Percentiles rank a stretch among this genome's conserved stretches.
phyloP scores from a whole-genome alignment of 2,329 filamentous ascomycete species.

The Rugonectria rugulosa region DNA sequence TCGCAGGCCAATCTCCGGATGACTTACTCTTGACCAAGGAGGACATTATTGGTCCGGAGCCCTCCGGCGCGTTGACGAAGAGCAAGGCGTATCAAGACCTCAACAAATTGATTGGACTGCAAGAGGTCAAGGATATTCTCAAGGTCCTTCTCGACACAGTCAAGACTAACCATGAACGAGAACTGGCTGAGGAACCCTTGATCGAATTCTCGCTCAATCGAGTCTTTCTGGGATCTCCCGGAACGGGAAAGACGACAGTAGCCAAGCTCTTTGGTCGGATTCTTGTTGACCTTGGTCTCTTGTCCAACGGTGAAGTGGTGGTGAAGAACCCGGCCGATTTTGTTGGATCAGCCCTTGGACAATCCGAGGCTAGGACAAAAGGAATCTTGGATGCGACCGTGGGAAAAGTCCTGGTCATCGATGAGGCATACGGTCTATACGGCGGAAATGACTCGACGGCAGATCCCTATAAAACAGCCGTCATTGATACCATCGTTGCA shows the following conservation, averaged over 20 bases:
- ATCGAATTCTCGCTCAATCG: constrained; percentile 71
- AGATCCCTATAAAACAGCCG: constrained; percentile 64
- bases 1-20: constrained; percentile 52
- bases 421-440: constrained; percentile 78
- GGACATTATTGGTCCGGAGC: constrained; percentile 77
- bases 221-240: constrained; percentile 75
- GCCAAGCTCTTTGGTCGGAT: constrained; percentile 77
- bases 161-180: constrained; percentile 69
- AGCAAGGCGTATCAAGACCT: constrained; percentile 66
- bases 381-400: constrained; percentile 70
- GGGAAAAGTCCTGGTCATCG: constrained; percentile 81
- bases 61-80: constrained; percentile 57
- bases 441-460: constrained; percentile 43
- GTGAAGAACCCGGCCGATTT: constrained; percentile 79
- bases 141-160: constrained; percentile 66
- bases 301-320: constrained; percentile 76
- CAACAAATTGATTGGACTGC: constrained; percentile 65
- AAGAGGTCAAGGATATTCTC: constrained; percentile 68
- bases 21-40: constrained; percentile 68
- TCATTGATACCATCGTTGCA: constrained; percentile 78
- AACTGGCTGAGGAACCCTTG: constrained; percentile 66
- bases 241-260: constrained; percentile 79
- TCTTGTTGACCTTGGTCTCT: constrained; percentile 69
- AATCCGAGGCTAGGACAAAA: constrained; percentile 76
- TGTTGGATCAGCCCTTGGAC: constrained; percentile 67